phyloP scores from a whole-genome alignment of 2,329 filamentous ascomycete species.

The Penicillium corylophilum region DNA sequence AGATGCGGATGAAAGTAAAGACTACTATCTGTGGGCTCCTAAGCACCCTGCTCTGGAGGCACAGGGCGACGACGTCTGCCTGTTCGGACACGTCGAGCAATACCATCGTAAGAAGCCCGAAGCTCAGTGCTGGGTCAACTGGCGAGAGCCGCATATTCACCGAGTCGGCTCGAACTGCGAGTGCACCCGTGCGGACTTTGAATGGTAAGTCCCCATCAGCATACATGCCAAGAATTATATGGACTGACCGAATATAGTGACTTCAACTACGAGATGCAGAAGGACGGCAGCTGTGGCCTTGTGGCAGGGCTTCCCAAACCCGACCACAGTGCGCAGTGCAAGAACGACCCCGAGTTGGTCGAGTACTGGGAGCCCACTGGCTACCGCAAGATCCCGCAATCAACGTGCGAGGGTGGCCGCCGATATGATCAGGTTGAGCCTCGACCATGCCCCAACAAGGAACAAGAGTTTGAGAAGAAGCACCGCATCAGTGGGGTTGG shows the following conservation, averaged over 20 bases:
- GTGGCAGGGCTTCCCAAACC: conserved; percentile 70
- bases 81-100: conserved; percentile 86
- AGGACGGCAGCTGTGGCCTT: conserved; percentile 72
- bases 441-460: conserved; percentile 71
- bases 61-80: conserved; percentile 68
- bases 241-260: conserved; percentile 56
- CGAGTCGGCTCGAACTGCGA: conserved; percentile 71
- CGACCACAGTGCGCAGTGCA: conserved; percentile 60
- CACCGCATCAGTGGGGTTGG: conserved; percentile 68
- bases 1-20: conserved; percentile 53
- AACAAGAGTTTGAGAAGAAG: conserved; percentile 76
- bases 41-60: conserved; percentile 64
- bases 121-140: conserved; percentile 77
- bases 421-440: conserved; percentile 69
- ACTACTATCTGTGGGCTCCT: conserved; percentile 87
- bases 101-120: conserved; percentile 89
- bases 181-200: conserved; percentile 82
- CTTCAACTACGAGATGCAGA: conserved; percentile 85
- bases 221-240: background rate
- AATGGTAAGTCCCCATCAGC: conserved; percentile 66
- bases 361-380: conserved; percentile 84
- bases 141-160: conserved; percentile 68
- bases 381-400: conserved; percentile 85
- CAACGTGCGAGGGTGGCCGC: conserved; percentile 75
- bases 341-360: conserved; percentile 62